These are phyloP conservation scores for Agaricus subrufescens DNA, from an alignment of 768 basidiomycete species.

Conservation along the genomic window DNA sequence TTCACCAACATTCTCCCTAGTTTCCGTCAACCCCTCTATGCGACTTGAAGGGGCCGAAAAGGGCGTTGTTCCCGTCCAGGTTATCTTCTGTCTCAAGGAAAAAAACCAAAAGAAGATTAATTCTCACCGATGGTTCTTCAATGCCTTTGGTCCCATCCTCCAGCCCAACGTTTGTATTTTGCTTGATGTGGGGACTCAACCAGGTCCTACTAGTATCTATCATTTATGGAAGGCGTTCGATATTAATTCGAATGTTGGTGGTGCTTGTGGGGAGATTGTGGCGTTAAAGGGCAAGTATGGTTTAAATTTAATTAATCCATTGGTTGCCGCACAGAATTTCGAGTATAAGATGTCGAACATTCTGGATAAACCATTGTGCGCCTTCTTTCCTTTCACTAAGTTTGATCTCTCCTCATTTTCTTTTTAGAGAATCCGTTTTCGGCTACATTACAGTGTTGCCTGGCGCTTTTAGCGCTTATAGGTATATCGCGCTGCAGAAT, in stretches of 20 bases:
- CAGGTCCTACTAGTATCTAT: slow-evolving; percentile 85
- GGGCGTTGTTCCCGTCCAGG: slow-evolving; percentile 83
- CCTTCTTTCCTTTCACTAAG: slow-evolving; percentile 11
- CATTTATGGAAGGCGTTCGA: slow-evolving; percentile 95
- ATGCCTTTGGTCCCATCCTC: slow-evolving; percentile 78
- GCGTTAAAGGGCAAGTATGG: slow-evolving; percentile 86
- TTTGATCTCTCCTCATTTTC: not conserved
- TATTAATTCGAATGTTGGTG: slow-evolving; percentile 85
- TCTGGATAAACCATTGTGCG: slow-evolving; percentile 78
- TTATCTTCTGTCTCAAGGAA: slow-evolving; percentile 91
- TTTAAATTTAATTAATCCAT: slow-evolving; percentile 73
- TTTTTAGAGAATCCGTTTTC: slow-evolving; percentile 67
- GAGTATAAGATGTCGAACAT: slow-evolving; percentile 96
- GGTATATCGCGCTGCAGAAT: slow-evolving; percentile 90
- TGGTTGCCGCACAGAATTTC: slow-evolving; percentile 77
- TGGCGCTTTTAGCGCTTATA: slow-evolving; percentile 88
- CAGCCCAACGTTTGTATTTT: slow-evolving; percentile 90
- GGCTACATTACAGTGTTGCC: slow-evolving; percentile 95
- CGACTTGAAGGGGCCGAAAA: slow-evolving; percentile 78
- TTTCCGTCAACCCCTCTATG: slow-evolving; percentile 76
- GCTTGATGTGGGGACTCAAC: slow-evolving; percentile 79
- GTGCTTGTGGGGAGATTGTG: slow-evolving; percentile 96
- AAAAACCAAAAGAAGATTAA: slow-evolving; percentile 97
- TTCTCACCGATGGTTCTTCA: slow-evolving; percentile 94
- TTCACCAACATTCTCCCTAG: slow-evolving; percentile 27